Evolutionary conservation across 148 eudicot species (phyloP).

Genomic region (Agrostemma githago): DNA sequence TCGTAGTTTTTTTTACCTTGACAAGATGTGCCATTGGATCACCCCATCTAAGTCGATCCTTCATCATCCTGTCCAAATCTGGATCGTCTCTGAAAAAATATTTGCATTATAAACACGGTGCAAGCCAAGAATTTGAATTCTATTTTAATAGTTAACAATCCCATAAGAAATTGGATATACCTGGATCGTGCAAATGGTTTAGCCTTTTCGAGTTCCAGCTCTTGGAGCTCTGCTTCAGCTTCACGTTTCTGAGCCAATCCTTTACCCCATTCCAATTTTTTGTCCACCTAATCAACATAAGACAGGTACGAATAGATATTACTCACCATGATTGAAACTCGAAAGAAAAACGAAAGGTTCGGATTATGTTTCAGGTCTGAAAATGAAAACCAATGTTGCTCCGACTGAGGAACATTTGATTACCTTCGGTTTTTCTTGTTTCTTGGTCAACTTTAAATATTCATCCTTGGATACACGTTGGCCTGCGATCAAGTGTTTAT

Average conservation of each 20-base stretch:
- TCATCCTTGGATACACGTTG: slow-evolving; percentile 73
- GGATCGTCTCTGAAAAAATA: slow-evolving; percentile 46
- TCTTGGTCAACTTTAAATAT: slow-evolving; percentile 52
- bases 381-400: neutral
- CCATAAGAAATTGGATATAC: slow-evolving; percentile 29
- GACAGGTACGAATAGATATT: neutral
- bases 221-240: slow-evolving; percentile 65
- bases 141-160: neutral
- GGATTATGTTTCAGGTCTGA: neutral
- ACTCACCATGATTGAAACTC: neutral
- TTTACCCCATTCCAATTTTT: slow-evolving; percentile 96
- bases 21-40: slow-evolving; percentile 99
- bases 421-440: slow-evolving; percentile 93
- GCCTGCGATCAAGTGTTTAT: slow-evolving; percentile 39
- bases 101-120: neutral
- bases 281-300: slow-evolving; percentile 49
- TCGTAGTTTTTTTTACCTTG: slow-evolving; percentile 40
- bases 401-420: neutral
- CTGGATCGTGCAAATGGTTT: slow-evolving; percentile 95
- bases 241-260: slow-evolving; percentile 98
- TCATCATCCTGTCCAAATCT: slow-evolving; percentile 57
- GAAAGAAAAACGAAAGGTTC: neutral
- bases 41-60: slow-evolving; percentile 84
- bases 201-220: slow-evolving; percentile 75
- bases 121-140: neutral